phyloP scores from a whole-genome alignment of 1,284 basidiomycete species.

The Chalciporus piperatoides region DNA sequence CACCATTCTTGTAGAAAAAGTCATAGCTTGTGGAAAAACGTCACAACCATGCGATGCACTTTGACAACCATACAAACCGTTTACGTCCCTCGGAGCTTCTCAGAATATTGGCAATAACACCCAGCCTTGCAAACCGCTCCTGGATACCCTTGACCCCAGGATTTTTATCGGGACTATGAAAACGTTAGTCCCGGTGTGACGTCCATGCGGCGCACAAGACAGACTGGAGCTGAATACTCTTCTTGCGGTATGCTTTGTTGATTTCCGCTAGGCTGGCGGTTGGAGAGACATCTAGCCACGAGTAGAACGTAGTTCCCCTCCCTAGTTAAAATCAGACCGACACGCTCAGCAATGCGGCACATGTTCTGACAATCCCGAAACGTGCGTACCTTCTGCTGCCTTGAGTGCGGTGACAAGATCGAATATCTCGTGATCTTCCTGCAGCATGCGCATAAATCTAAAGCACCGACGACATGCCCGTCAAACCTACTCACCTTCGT shows the following conservation, averaged over 20 bases:
- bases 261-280: constrained; percentile 74
- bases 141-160: constrained; percentile 76
- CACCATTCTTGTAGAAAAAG: constrained; percentile 90
- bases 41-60: constrained; percentile 1
- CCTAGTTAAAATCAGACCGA: constrained; percentile 37
- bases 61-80: constrained; percentile 48
- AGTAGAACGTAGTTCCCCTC: constrained; percentile 88
- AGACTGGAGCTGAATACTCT: constrained; percentile 84
- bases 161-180: constrained; percentile 86
- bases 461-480: constrained; percentile 1
- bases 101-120: constrained; percentile 81
- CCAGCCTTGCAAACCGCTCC: constrained; percentile 84
- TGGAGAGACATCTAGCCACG: constrained; percentile 71
- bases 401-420: constrained; percentile 88
- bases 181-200: constrained; percentile 9
- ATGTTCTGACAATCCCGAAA: constrained; percentile 3
- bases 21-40: constrained; percentile 56
- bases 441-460: constrained; percentile 9
- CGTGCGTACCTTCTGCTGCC: constrained; percentile 64
- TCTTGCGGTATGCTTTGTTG: constrained; percentile 83
- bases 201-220: constrained; percentile 24
- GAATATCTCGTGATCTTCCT: constrained; percentile 95
- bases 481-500: constrained; percentile 49
- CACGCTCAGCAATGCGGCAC: constrained; percentile 2
- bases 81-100: constrained; percentile 72